Conservation (phyloP, 768 basidiomycete species). For the Podaxis sp. region DNA sequence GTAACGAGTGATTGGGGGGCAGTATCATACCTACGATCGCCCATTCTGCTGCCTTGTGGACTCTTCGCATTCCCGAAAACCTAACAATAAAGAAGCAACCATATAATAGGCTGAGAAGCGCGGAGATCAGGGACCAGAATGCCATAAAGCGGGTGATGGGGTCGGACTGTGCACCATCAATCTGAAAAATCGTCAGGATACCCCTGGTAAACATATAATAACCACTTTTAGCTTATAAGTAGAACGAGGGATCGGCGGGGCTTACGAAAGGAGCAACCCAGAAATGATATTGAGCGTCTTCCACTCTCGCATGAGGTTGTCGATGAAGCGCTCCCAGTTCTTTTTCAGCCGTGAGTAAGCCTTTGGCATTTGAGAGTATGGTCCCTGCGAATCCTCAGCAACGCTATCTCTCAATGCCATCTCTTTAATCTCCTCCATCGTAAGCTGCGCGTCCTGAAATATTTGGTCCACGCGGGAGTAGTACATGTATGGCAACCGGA, state of each 20-base stretch:
- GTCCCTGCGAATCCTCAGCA: constrained; percentile 10
- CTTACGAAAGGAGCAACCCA: constrained; percentile 16
- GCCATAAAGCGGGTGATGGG: constrained; percentile 54
- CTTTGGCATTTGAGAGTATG: constrained; percentile 14
- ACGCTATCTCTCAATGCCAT: constrained; percentile 34
- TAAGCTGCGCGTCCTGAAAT: constrained; percentile 64
- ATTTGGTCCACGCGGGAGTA: constrained; percentile 64
- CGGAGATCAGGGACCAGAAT: constrained; percentile 53
- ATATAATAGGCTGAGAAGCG: constrained; percentile 58
- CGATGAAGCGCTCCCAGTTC: constrained; percentile 18
- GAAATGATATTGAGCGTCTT: constrained; percentile 20
- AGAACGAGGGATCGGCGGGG: not conserved
- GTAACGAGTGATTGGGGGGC: not conserved
- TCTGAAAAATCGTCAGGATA: constrained; percentile 32
- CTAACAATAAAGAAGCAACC: constrained; percentile 63
- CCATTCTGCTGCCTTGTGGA: constrained; percentile 61
- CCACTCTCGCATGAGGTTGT: constrained; percentile 18
- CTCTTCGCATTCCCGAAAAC: constrained; percentile 62
- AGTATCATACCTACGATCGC: constrained; percentile 40
- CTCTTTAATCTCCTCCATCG: constrained; percentile 51
- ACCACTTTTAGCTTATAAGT: not conserved
- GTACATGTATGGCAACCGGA: constrained; percentile 62
- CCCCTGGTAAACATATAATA: constrained; percentile 20
- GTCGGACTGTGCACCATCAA: constrained; percentile 40
- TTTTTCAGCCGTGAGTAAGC: constrained; percentile 21